A percentile compares a stretch with the other conserved stretches of the same genome.
Conservation (phyloP, 2,329 filamentous ascomycete species). For the Exophiala bonariae region DNA sequence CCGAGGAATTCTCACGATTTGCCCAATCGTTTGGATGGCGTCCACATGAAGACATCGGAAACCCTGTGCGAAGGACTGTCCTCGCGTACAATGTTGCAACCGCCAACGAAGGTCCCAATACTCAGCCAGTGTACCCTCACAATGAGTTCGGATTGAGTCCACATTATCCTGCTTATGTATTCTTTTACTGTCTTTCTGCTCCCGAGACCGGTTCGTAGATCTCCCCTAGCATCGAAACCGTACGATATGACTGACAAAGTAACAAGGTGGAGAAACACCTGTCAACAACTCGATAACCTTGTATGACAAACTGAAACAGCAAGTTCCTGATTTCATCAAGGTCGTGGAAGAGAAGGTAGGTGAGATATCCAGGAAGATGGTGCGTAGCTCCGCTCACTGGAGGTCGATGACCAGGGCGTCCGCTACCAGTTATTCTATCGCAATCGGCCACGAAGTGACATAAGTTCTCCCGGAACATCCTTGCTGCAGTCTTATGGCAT, state of each 20-base stretch:
- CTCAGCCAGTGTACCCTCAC: constrained; percentile 4
- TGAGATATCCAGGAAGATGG: neutral
- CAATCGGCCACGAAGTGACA: neutral
- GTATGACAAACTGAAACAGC: neutral
- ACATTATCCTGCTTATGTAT: constrained; percentile 1
- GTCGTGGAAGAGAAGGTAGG: neutral
- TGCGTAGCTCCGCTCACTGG: neutral
- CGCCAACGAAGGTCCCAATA: constrained; percentile 4
- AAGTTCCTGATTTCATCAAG: constrained; percentile 2
- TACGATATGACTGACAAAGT: neutral
- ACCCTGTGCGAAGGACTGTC: constrained; percentile 1
- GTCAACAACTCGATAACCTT: neutral
- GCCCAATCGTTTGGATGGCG: constrained; percentile 1
- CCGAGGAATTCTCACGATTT: neutral
- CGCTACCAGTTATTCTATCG: neutral
- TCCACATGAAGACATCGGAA: constrained; percentile 5
- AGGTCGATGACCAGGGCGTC: neutral
- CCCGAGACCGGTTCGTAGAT: neutral
- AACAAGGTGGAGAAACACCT: constrained; percentile 1
- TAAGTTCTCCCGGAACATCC: neutral
- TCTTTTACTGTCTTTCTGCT: constrained; percentile 1
- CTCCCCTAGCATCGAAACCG: neutral
- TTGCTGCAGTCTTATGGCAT: constrained; percentile 1
- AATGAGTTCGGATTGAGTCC: constrained; percentile 6
- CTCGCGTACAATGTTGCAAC: constrained; percentile 3